A percentile compares a stretch with the other conserved stretches of the same genome.
These are phyloP conservation scores for Ceratocystis papillata DNA, from an alignment of 2,329 filamentous ascomycete species.

Conservation along the genomic window DNA sequence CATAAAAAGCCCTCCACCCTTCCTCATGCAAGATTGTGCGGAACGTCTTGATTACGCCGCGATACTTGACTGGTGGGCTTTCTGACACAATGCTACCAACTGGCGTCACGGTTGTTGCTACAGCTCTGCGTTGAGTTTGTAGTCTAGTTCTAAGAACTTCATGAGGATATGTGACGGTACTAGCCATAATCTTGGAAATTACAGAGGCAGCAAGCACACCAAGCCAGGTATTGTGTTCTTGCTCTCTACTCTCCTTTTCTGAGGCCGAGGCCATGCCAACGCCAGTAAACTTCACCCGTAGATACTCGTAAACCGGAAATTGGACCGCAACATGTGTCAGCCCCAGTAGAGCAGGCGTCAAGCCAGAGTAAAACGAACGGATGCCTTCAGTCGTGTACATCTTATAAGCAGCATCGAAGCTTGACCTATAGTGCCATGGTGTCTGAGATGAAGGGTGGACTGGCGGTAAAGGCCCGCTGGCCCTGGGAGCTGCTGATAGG, in stretches of 20 bases:
- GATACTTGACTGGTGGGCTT: slow-evolving; percentile 46
- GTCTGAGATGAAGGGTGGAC: slow-evolving; percentile 47
- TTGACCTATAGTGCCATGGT: slow-evolving; percentile 87
- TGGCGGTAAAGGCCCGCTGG: slow-evolving; percentile 35
- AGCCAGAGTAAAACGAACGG: slow-evolving; percentile 84
- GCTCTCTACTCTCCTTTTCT: slow-evolving; percentile 31
- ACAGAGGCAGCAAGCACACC: slow-evolving; percentile 84
- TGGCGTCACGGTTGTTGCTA: slow-evolving; percentile 40
- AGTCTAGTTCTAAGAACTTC: slow-evolving; percentile 89
- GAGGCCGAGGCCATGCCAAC: slow-evolving; percentile 69
- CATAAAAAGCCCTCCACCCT: slow-evolving; percentile 93
- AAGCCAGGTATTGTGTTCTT: slow-evolving; percentile 49
- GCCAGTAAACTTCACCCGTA: slow-evolving; percentile 85
- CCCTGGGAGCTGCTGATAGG: slow-evolving; percentile 32
- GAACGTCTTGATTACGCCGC: slow-evolving; percentile 69
- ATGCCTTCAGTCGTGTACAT: slow-evolving; percentile 92
- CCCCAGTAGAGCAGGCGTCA: slow-evolving; percentile 82
- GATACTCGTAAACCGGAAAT: slow-evolving; percentile 88
- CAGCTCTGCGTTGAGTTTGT: slow-evolving; percentile 78
- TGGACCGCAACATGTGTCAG: slow-evolving; percentile 94
- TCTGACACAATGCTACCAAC: slow-evolving; percentile 29
- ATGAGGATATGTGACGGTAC: slow-evolving; percentile 91
- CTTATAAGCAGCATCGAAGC: slow-evolving; percentile 81
- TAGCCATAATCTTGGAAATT: slow-evolving; percentile 86
- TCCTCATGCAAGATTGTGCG: slow-evolving; percentile 79